Evolutionary conservation across 495 filamentous ascomycete species (phyloP), one percentile per base, ranked within the genome.

Genomic region (Penicillium turbatum): DNA sequence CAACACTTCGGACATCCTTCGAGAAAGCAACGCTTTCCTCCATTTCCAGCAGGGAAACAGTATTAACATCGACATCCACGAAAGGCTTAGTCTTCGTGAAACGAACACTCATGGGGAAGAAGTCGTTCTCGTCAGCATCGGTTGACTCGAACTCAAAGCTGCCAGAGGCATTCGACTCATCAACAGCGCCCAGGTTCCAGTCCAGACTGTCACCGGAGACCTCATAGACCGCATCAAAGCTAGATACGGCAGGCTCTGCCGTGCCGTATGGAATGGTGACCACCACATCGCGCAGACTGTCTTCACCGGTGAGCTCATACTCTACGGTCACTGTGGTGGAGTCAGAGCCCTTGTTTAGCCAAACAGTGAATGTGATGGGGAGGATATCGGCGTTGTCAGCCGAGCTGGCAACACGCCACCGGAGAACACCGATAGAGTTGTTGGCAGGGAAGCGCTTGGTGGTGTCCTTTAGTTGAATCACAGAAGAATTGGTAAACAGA

Each of bases 51-150:
- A 97, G 72, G 6, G 81, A 77, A 16, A 91, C 84, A 36, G 83
- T 80, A 4, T 76, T 78, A 42, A 97, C 92, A 78, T 95, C 89
- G 51, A 97, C 88, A 62, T 93, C 88, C 30, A 96, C 82, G 66
- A 92, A 91, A 19, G 92, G 92, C 47, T 77, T 83, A 36, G 84
- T 79, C 76, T 95, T 96, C 31, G 86, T 83, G 75, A 97, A 97
- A 26, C 82, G 83, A 29, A 97, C 87, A 41, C 80, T 84, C 92
- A 97, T 97, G 1, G 92, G 92, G 84, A 97, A 97, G 73, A 97
- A 97, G 55, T 95, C 90, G 48, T 85, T 83, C 68, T 96, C 92
- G 58, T 81, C 77, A 39, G 84, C 83, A 27, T 89, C 89, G 42
- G 87, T 83, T 13, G 90, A 88, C 71, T 97, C 92, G 55, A 97